Conservation (phyloP, 257 asterid species). For the Leptodermis oblonga region DNA sequence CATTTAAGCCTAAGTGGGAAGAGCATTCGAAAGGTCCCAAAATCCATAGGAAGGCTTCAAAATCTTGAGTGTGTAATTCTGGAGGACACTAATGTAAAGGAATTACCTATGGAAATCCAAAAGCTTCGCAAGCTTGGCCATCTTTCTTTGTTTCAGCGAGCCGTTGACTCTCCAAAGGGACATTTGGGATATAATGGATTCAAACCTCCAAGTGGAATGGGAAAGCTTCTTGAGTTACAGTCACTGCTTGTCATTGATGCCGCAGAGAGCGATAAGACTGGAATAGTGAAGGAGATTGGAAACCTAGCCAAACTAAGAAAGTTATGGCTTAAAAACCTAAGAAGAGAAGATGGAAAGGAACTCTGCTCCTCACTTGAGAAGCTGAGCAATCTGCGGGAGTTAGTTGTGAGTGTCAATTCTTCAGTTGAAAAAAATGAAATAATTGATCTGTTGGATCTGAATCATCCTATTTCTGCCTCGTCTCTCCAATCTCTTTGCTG, state of each 20-base stretch:
- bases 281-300: constrained; percentile 18
- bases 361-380: constrained; percentile 28
- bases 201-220: background rate
- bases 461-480: background rate
- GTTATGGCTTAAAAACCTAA: constrained; percentile 19
- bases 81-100: background rate
- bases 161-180: background rate
- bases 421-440: constrained; percentile 2
- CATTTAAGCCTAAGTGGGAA: constrained; percentile 10
- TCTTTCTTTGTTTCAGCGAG: background rate
- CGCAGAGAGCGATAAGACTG: background rate
- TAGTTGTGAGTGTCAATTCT: background rate
- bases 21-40: constrained; percentile 8
- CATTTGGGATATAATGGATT: background rate
- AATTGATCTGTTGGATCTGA: constrained; percentile 18
- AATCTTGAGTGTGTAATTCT: constrained; percentile 18
- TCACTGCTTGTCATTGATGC: background rate
- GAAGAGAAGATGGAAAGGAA: constrained; percentile 30
- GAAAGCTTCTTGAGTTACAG: constrained; percentile 24
- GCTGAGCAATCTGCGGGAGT: constrained; percentile 15
- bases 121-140: constrained; percentile 18
- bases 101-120: constrained; percentile 19
- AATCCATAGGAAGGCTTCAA: constrained; percentile 19
- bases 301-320: constrained; percentile 15
- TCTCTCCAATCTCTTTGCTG: background rate